Conservation (phyloP, 2,329 filamentous ascomycete species). For the Penicillium italicum region DNA sequence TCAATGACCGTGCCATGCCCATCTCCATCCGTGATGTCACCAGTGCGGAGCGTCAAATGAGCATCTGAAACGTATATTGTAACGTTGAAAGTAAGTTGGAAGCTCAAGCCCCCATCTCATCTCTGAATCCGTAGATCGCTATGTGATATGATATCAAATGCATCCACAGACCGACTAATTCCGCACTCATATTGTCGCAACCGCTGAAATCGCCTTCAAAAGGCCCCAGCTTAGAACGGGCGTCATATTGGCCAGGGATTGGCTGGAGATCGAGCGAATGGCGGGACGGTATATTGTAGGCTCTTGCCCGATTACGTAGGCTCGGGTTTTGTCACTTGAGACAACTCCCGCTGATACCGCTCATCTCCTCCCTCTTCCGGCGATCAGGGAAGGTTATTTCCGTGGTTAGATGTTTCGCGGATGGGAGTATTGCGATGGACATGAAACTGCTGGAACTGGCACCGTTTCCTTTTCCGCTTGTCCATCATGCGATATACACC, state of each 20-base stretch:
- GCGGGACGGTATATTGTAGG: neutral
- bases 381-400: neutral
- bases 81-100: neutral
- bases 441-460: neutral
- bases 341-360: neutral
- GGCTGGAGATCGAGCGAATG: neutral
- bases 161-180: neutral
- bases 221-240: neutral
- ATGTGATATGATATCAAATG: neutral
- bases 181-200: neutral
- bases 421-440: constrained; percentile 2
- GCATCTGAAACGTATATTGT: neutral
- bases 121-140: neutral
- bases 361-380: neutral
- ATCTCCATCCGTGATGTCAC: constrained; percentile 5
- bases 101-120: neutral
- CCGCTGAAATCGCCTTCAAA: neutral
- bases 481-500: neutral
- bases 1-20: neutral
- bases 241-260: neutral
- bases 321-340: neutral
- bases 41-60: neutral
- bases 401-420: neutral
- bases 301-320: constrained; percentile 4
- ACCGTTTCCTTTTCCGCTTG: neutral